Evolutionary conservation across 495 filamentous ascomycete species (phyloP), one percentile per base, ranked within the genome.

Genomic region (Xylaria flabelliformis): DNA sequence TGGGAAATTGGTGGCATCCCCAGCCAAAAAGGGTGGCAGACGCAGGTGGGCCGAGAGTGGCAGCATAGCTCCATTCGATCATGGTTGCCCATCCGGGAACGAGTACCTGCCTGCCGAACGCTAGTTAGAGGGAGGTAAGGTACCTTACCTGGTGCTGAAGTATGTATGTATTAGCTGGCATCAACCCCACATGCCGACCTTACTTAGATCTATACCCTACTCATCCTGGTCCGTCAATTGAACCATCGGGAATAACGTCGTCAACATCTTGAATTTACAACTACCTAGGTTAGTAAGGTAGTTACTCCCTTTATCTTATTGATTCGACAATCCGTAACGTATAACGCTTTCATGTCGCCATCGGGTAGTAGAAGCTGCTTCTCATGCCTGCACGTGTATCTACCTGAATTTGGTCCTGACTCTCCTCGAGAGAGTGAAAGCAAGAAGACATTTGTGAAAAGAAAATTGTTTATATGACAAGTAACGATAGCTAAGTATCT

Each of bases 401-500:
- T 29, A 56, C 51, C 24, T 29, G 24, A 8, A 55, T 9, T 19
- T 4, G 3, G 4, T 9, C n/a, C 21, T 51, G 19, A 51, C 19
- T 51, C 21, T n/a, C 26, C 51, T 55, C 19, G 26, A 36, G 34
- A 36, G 56, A 61, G 19, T 10, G 0, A 21, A 64, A 10, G 39
- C 39, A 36, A 36, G 34, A 29, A 44, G n/a, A 44, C 21, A 13
- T n/a, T 42, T n/a, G 26, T 24, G 8, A 44, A 42, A 34, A 64
- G 21, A 64, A 64, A 64, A 29, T 21, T 64, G 39, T 42, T 42
- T 64, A 44, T 63, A 44, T 39, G 59, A 63, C 19, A 42, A 42
- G 36, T 63, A 42, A 42, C n/a, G 59, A 63, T 5, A 63, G 42
- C n/a, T 6, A 21, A 63, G 50, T 67, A 67, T 56, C 50, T 56